Percentiles rank a stretch among this genome's conserved stretches.
These are phyloP conservation scores for Vitellaria paradoxa DNA, from an alignment of 179 eudicot genomes.

Conservation along the genomic window DNA sequence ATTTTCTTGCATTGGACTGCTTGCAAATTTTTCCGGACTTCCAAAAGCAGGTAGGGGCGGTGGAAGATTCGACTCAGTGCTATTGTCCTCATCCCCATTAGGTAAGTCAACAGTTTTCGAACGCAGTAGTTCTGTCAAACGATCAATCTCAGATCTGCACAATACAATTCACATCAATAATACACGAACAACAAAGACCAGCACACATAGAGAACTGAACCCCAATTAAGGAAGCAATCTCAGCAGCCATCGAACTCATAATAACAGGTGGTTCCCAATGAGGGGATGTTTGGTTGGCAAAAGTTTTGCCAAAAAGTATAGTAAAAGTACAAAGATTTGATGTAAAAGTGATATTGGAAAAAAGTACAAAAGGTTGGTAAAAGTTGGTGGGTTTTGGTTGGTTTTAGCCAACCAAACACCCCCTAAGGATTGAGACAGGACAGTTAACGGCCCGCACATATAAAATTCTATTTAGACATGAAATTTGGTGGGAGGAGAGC, in stretches of 20 bases:
- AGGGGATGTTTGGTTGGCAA: no score
- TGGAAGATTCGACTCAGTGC: slow-evolving; percentile 26
- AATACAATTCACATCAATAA: slow-evolving; percentile 15
- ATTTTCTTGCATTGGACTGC: slow-evolving; percentile 26
- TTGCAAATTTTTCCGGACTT: slow-evolving; percentile 22
- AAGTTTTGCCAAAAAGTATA: no score
- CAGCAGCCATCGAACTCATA: neutral
- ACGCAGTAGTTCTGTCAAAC: slow-evolving; percentile 57
- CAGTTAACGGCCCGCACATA: neutral
- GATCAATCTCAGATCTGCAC: slow-evolving; percentile 78
- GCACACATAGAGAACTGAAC: neutral
- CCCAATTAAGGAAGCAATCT: slow-evolving; percentile 1
- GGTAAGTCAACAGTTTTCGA: slow-evolving; percentile 56
- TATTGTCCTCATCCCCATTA: slow-evolving; percentile 31
- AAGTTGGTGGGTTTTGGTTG: no score
- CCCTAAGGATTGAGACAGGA: neutral
- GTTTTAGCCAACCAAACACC: no score
- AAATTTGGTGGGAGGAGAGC: neutral
- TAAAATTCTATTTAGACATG: no score
- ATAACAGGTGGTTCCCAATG: neutral
- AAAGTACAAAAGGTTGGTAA: no score
- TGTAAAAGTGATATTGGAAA: no score
- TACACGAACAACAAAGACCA: neutral
- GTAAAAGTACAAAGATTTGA: no score
- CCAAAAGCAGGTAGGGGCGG: slow-evolving; percentile 27